Conservation (phyloP, 2,329 filamentous ascomycete species). For the Colletotrichum sp. region DNA sequence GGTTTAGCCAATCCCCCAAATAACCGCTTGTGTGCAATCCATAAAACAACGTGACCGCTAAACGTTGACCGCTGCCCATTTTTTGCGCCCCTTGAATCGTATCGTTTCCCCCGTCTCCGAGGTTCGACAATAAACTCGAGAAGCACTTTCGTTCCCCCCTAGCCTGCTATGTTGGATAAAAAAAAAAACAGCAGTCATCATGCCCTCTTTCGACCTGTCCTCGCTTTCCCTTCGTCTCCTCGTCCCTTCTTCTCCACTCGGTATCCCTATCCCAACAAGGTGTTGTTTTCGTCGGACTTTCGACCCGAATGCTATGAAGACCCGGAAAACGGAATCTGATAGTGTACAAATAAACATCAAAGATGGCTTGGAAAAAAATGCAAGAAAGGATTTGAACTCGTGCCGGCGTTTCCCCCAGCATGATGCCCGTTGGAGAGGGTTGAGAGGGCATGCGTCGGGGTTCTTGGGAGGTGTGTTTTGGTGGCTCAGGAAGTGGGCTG, state of each 20-base stretch:
- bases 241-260: not conserved
- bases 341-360: constrained; percentile 26
- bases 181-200: constrained; percentile 4
- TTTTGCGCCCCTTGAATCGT: not conserved
- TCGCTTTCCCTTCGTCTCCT: not conserved
- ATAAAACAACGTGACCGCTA: constrained; percentile 22
- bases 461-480: not conserved
- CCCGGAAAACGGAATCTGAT: constrained; percentile 8
- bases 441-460: not conserved
- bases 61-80: constrained; percentile 18
- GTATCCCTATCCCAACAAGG: constrained; percentile 18
- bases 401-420: constrained; percentile 5
- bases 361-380: constrained; percentile 19
- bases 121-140: not conserved
- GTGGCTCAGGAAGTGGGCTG: constrained; percentile 12
- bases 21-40: constrained; percentile 14
- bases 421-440: not conserved
- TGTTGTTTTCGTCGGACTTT: constrained; percentile 14
- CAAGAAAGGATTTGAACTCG: constrained; percentile 7
- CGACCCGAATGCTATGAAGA: constrained; percentile 19
- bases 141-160: constrained; percentile 4
- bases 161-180: constrained; percentile 1
- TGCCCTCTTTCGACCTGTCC: not conserved
- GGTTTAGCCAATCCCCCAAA: constrained; percentile 13
- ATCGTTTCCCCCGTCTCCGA: constrained; percentile 6